Base-by-base conservation (phyloP, 345 rosid species). In the Eucalyptus cladocalyx region DNA sequence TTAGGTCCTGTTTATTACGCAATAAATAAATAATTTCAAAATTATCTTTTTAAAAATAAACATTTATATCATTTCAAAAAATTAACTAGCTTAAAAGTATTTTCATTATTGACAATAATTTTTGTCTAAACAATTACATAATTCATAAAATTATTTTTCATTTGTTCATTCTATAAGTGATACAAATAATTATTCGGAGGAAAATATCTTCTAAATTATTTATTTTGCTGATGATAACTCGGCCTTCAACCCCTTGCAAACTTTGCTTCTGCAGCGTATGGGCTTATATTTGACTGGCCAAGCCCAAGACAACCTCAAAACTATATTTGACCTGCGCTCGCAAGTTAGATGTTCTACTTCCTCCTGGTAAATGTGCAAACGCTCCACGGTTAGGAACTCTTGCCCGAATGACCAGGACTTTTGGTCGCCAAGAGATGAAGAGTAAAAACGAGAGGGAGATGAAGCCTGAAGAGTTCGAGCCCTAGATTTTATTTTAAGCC, bases 81-180 rank as follows among this genome's bases (percentile, higher is more conserved):
- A 56, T 56, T 56, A 56, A 23, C 13, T 24, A 56, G 1, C 2
- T 0, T 0, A 56, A 56, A 53, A 19, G 0, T 8, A 4, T 53
- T 56, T 56, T 56, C 6, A 56, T 56, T 23, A 56, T 56, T 9
- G 3, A 56, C 6, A 24, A 11, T 0, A 56, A 10, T 24, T 24
- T 56, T 9, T 56, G 3, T 56, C 30, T 56, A 56, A 56, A 23
- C 13, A 56, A 13, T 56, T 56, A 56, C 13, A 24, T 5, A 4
- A 13, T 56, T 26, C 12, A 56, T 24, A 26, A 24, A 24, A 23
- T 0, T 24, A 23, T 56, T 24, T 56, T 24, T 5, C 62, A 10
- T 56, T 56, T 23, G 2, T 56, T 56, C 30, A 56, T 56, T 56
- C 2, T 24, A 3, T 56, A 24, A 56, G 30, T 56, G 30, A 56